Conservation (phyloP, 768 basidiomycete genomes). For the Suillus brevipes region DNA sequence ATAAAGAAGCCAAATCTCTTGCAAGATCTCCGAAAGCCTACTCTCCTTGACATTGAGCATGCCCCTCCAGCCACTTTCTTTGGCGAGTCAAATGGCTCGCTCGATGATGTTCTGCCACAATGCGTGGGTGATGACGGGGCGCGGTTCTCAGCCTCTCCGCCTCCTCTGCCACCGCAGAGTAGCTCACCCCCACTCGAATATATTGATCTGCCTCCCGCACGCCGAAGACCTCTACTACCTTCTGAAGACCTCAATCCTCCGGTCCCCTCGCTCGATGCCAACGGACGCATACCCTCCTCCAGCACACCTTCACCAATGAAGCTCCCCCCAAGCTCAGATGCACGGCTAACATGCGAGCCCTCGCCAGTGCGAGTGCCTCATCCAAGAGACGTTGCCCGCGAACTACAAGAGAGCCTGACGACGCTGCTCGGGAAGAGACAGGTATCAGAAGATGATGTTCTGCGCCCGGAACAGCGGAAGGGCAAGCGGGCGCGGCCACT, state of each 20-base stretch:
- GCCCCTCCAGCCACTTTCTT: constrained; percentile 21
- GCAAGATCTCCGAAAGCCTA: constrained; percentile 16
- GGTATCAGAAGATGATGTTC: constrained; percentile 42
- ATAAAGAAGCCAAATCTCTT: constrained; percentile 23
- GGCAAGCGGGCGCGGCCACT: constrained; percentile 41
- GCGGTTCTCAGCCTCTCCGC: constrained; percentile 18
- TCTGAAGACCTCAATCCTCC: constrained; percentile 10
- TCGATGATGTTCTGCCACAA: constrained; percentile 22
- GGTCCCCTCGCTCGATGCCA: constrained; percentile 25
- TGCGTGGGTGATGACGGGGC: constrained; percentile 15
- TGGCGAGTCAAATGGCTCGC: constrained; percentile 35
- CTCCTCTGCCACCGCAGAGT: constrained; percentile 26
- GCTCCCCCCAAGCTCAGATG: constrained; percentile 26
- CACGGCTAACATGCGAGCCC: constrained; percentile 17
- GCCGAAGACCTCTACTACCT: constrained; percentile 1
- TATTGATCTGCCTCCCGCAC: not conserved
- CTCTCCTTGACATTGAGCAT: constrained; percentile 6
- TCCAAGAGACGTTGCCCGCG: constrained; percentile 51
- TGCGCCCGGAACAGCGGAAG: constrained; percentile 16
- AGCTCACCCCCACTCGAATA: constrained; percentile 25
- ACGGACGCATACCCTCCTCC: constrained; percentile 58
- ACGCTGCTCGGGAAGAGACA: constrained; percentile 69
- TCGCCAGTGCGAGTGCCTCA: constrained; percentile 39
- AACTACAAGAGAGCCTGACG: constrained; percentile 67
- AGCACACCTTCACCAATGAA: constrained; percentile 55